Evolutionary conservation across 2,329 filamentous ascomycete genomes (phyloP).

Genomic region (Epichloe uncinata): DNA sequence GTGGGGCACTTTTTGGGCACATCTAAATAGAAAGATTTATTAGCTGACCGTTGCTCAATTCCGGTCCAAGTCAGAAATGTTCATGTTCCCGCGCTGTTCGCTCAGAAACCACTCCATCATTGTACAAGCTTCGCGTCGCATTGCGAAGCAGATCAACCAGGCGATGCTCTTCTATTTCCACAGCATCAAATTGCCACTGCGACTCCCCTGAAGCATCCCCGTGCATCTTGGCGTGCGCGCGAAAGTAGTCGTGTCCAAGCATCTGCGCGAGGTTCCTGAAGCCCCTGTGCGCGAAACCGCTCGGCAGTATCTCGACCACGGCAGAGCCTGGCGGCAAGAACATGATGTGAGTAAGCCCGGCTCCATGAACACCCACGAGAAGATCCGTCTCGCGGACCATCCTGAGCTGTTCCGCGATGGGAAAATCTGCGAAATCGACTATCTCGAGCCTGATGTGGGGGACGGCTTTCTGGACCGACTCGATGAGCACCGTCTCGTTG

Average conservation of each 20-base stretch:
- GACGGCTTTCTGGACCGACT: slow-evolving; percentile 11
- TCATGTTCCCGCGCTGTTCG: too few species aligned
- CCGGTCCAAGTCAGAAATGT: too few species aligned
- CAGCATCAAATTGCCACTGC: slow-evolving; percentile 2
- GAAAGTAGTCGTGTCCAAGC: slow-evolving; percentile 24
- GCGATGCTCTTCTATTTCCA: not conserved
- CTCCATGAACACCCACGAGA: slow-evolving; percentile 30
- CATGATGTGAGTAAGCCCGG: slow-evolving; percentile 27
- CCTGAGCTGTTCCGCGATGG: slow-evolving; percentile 23
- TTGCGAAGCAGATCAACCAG: not conserved
- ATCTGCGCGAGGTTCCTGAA: slow-evolving; percentile 29
- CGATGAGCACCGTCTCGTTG: slow-evolving; percentile 16
- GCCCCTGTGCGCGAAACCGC: slow-evolving; percentile 8
- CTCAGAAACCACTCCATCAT: not conserved
- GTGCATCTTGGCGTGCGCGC: slow-evolving; percentile 16
- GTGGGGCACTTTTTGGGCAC: too few species aligned
- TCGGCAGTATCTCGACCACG: slow-evolving; percentile 30
- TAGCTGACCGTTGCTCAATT: too few species aligned
- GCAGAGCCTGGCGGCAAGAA: slow-evolving; percentile 23
- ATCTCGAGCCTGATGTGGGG: slow-evolving; percentile 18
- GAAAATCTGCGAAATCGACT: slow-evolving; percentile 25
- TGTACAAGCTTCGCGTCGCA: not conserved
- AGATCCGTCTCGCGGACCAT: slow-evolving; percentile 24
- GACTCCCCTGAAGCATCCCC: not conserved
- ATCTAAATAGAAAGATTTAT: too few species aligned